Evolutionary conservation across 805 yeast species (phyloP), one percentile per base, ranked within the genome.

Genomic region (Candida saitoana): DNA sequence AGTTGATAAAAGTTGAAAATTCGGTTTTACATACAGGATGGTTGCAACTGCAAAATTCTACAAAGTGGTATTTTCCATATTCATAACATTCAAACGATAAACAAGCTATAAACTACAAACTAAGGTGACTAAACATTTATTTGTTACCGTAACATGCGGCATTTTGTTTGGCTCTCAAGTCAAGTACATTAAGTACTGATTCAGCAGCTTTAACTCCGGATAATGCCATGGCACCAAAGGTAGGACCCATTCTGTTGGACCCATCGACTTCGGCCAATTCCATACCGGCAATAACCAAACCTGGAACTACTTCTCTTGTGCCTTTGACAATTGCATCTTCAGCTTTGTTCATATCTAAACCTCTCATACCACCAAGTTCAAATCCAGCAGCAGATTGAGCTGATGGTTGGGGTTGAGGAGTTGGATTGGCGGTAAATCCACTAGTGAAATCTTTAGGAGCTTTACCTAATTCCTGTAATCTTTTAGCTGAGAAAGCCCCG

Each of bases 121-220:
- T 7, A 22, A 11, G n/a, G n/a, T n/a, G n/a, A n/a, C n/a, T 6
- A 22, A 22, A 22, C 27, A 18, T n/a, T 36, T n/a, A 24, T 31
- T 30, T 27, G 38, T 25, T 18, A 29, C 42, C 39, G 19, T 38
- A 41, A 35, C 42, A 37, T 15, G n/a, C 36, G 36, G 38, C 34
- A 33, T 66, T 66, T 46, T 66, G 70, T 51, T 60, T 57, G 54
- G 56, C 60, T 56, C 71, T 63, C 34, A 49, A 25, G 32, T 68
- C 73, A 41, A 55, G 55, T 18, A 62, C 63, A 25, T 63, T 63
- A 54, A 69, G 64, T 24, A 62, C 69, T 51, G 65, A 50, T 54
- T 83, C 87, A 18, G 89, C 90, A 34, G 90, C 89, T 65, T 82
- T 82, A 51, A 83, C 82, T 54, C 91, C 91, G 19, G 85, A 77